Base-by-base conservation (phyloP, 495 filamentous ascomycete species). In the Terfezia boudieri region DNA sequence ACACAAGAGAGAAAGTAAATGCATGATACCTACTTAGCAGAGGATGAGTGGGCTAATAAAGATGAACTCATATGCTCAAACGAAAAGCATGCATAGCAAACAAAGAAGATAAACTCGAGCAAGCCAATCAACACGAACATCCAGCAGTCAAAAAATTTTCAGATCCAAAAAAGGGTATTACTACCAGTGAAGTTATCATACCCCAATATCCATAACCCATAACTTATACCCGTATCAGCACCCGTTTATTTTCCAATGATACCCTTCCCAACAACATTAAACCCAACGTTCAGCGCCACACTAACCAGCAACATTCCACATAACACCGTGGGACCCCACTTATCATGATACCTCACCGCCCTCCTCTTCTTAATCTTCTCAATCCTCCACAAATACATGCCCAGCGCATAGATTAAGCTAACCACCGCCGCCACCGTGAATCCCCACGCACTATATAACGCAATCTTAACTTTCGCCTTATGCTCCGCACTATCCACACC, bases 281-380 rank as follows among this genome's bases (percentile, higher is more conserved):
- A 77, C 48, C 67, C 83, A 70, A 93, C 90, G 67, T 88, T 93
- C 38, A 92, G 61, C 32, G 74, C 70, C 32, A 94, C 75, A 8
- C 86, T 82, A 0, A 73, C 70, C 16, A 93, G 73, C 52, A 98
- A 68, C 23, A 81, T 75, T 11, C 70, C 56, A 56, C 84, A 88
- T n/a, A 98, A 70, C n/a, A 81, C 63, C 5, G 73, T 88, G 4
- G 90, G 90, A 0, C 90, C 90, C 70, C 75, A 81, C 59, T 78
- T 79, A 64, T 98, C 90, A 65, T 96, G 87, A 70, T 92, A 96
- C 57, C 76, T 82, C 36, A 90, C 86, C 37, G 81, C 84, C 43
- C 77, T 78, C 49, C 89, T 75, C 60, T 78, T 76, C 59, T 83
- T 77, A 64, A 96, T 94, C 58, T 82, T 83, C 57, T 76, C 70